A percentile compares a stretch with the other conserved stretches of the same genome.
Evolutionary conservation across 208 protist genomes (phyloP).

Genomic region (Angomonas deanei): DNA sequence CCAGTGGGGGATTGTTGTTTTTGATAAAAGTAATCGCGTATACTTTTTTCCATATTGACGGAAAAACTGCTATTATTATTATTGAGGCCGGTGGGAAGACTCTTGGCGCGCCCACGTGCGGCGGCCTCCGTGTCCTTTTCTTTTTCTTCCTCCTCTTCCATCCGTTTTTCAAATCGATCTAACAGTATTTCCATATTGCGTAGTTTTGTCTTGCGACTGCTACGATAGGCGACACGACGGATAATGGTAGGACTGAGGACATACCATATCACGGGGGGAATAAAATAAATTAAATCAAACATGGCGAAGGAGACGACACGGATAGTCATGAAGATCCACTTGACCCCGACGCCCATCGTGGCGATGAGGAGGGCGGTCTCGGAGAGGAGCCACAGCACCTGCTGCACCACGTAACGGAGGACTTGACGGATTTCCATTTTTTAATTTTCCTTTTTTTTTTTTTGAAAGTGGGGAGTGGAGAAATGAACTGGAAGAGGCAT

Average conservation of each 20-base stretch:
- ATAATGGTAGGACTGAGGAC: constrained; percentile 70
- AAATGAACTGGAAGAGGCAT: not conserved
- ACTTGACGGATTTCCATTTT: constrained; percentile 33
- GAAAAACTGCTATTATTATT: too few relatives aligned
- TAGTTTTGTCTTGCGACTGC: constrained; percentile 41
- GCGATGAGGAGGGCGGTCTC: constrained; percentile 44
- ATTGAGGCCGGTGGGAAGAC: too few relatives aligned
- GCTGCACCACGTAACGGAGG: constrained; percentile 48
- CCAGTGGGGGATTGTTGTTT: too few relatives aligned
- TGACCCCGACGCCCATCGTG: constrained; percentile 72
- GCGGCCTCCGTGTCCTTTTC: not conserved
- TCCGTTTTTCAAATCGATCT: constrained; percentile 36
- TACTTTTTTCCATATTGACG: too few relatives aligned
- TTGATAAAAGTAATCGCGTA: too few relatives aligned
- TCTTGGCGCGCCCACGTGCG: too few relatives aligned
- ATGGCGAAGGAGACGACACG: constrained; percentile 55
- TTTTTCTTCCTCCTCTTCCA: constrained; percentile 16
- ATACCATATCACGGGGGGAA: constrained; percentile 66
- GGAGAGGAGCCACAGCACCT: constrained; percentile 60
- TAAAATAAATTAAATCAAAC: constrained; percentile 51
- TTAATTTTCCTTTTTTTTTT: too few relatives aligned
- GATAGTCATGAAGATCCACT: constrained; percentile 69
- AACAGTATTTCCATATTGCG: constrained; percentile 42
- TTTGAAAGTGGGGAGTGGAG: not conserved
- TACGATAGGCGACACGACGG: constrained; percentile 73